Evolutionary conservation across 805 yeast species (phyloP), one percentile per base, ranked within the genome.

Genomic region (Ogataea kodamae): DNA sequence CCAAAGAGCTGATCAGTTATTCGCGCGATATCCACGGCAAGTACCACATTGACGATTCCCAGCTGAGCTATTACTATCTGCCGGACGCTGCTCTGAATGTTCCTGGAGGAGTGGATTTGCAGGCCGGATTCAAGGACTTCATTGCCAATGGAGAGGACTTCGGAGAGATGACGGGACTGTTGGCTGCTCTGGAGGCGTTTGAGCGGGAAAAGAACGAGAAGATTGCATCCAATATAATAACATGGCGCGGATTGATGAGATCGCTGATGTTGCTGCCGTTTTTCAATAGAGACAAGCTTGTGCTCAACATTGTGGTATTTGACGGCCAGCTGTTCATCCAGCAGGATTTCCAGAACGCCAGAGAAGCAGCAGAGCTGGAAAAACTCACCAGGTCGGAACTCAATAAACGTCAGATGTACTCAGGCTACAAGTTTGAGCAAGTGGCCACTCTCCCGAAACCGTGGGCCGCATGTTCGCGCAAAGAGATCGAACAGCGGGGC

Each of bases 351-450:
- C 40, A 45, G 35, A 28, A 59, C 55, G 40, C 45, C n/a, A 61
- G 54, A 48, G 70, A 53, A 9, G 23, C 30, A 28, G 52, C 54
- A 42, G 48, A 49, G 22, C 37, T 46, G 25, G 52, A 56, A 52
- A 48, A 52, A 26, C 54, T 36, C 45, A 55, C 39, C 40, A 49
- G 48, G 11, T 56, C 58, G 8, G 62, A 70, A 37, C 54, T 59
- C 26, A 39, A 42, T 9, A 47, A 57, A 25, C 56, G 63, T 37
- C 64, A 76, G 38, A 71, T 69, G 51, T 84, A 67, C 48, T 66
- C 80, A 15, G 92, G 96, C 0, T 87, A 84, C 61, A 90, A 88
- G 53, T 92, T 92, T 57, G 97, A 92, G 59, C 66, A 76, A 3
- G 47, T 87, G 14, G 75, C 88, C 0, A 86, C 96, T 1, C 57